Evolutionary conservation across 345 rosid genomes (phyloP).

Genomic region (Pugionium dolabratum): DNA sequence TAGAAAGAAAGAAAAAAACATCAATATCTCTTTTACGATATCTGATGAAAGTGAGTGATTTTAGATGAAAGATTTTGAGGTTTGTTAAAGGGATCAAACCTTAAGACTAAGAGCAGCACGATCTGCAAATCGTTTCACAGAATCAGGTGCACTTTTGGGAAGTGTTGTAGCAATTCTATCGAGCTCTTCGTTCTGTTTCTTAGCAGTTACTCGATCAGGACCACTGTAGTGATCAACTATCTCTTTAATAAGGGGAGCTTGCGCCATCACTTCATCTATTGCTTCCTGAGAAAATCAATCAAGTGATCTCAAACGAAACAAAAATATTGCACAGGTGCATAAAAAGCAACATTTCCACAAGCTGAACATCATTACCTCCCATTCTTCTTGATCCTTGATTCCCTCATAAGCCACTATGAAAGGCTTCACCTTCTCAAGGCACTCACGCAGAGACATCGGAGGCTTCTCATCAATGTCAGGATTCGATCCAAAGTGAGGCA

Average conservation of each 20-base stretch:
- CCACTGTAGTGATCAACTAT: slow-evolving; percentile 83
- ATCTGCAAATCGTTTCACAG: slow-evolving; percentile 70
- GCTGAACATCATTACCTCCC: slow-evolving; percentile 64
- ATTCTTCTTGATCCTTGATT: slow-evolving; percentile 78
- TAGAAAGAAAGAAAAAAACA: not conserved
- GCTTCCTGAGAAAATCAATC: slow-evolving; percentile 52
- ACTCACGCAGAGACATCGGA: slow-evolving; percentile 72
- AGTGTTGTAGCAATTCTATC: slow-evolving; percentile 78
- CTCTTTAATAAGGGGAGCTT: slow-evolving; percentile 68
- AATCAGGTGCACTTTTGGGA: slow-evolving; percentile 67
- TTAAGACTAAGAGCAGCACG: slow-evolving; percentile 79
- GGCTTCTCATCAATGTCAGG: slow-evolving; percentile 91
- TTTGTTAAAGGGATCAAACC: slow-evolving; percentile 44
- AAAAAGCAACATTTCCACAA: not conserved
- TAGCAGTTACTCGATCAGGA: slow-evolving; percentile 87
- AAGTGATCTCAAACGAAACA: no score
- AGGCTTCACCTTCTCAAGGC: slow-evolving; percentile 89
- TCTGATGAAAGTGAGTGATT: not conserved
- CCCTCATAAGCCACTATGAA: slow-evolving; percentile 91
- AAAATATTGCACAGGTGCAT: not conserved
- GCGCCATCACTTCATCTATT: slow-evolving; percentile 63
- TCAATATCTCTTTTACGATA: not conserved
- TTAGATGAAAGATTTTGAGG: not conserved
- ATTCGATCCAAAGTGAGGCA: slow-evolving; percentile 76
- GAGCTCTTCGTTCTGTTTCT: slow-evolving; percentile 72